Evolutionary conservation across 73 alveolate genomes (phyloP), one percentile per base, ranked within the genome.

Genomic region (Symbiodinium pilosum): DNA sequence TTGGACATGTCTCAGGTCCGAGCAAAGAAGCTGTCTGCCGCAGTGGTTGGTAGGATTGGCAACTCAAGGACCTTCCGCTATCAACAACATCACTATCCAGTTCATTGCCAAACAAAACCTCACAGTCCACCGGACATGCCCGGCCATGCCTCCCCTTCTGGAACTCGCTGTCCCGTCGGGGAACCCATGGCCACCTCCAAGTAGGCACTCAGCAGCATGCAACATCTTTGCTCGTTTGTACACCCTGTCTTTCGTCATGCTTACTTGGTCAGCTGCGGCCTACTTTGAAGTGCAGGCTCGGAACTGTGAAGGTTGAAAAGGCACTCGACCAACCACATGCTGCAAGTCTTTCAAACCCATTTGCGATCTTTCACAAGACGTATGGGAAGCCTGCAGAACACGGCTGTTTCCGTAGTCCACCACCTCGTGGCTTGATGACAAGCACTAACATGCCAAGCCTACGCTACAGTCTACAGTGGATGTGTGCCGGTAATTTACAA

Each of bases 361-460:
- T n/a, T n/a, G n/a, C n/a, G n/a, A n/a, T n/a, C n/a, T n/a, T n/a
- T n/a, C n/a, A n/a, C n/a, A n/a, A n/a, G n/a, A n/a, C n/a, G n/a
- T 51, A 26, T 3, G 36, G 32, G 32, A 38, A 64, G 30, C 92
- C 83, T 86, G 83, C 51, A 86, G 32, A 28, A 86, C 83, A n/a
- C 93, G 43, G 93, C 93, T 86, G 93, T 86, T 86, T 30, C 93
- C 93, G 51, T 47, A 86, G 52, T 86, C 93, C 40, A 86, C 93
- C 39, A 86, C 93, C 93, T 86, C 34, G 38, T 12, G 40, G 40
- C 36, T 81, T 40, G 14, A 32, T 28, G 83, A 47, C 59, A 47
- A 47, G 59, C 6, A 47, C 14, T 14, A 47, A 14, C 59, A 47
- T n/a, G n/a, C n/a, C n/a, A n/a, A n/a, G n/a, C n/a, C n/a, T n/a